A percentile compares a stretch with the other conserved stretches of the same genome.
Conservation (phyloP, 345 rosid species). For the Pistacia vera region DNA sequence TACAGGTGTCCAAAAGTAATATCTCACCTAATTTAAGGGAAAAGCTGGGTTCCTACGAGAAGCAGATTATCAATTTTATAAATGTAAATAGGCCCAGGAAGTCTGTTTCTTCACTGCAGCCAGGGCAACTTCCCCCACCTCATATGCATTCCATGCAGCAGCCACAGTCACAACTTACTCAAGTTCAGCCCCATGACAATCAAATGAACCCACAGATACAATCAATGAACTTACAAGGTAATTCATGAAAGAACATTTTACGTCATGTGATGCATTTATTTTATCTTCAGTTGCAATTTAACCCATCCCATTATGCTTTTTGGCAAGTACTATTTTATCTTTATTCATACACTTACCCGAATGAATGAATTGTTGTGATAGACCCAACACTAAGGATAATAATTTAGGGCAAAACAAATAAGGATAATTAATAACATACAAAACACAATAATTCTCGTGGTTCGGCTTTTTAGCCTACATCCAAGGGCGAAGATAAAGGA, state of each 20-base stretch:
- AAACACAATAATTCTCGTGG: too few species aligned
- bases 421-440: too few species aligned
- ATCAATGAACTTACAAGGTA: constrained; percentile 59
- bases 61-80: constrained; percentile 65
- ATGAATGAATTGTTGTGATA: background rate
- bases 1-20: constrained; percentile 57
- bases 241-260: too few species aligned
- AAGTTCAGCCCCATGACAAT: constrained; percentile 65
- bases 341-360: background rate
- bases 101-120: constrained; percentile 45
- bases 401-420: too few species aligned
- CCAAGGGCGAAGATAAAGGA: too few species aligned
- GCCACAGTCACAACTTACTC: constrained; percentile 54
- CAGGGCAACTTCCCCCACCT: constrained; percentile 65
- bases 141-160: constrained; percentile 71
- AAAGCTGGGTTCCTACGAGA: constrained; percentile 71
- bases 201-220: constrained; percentile 75
- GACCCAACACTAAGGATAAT: too few species aligned
- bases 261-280: constrained; percentile 30
- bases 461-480: too few species aligned
- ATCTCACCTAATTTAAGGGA: constrained; percentile 58
- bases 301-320: constrained; percentile 21
- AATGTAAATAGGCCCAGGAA: constrained; percentile 59
- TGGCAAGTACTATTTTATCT: too few species aligned
- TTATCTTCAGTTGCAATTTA: background rate